phyloP scores from a whole-genome alignment of 345 rosid species.

The Combretum micranthum region DNA sequence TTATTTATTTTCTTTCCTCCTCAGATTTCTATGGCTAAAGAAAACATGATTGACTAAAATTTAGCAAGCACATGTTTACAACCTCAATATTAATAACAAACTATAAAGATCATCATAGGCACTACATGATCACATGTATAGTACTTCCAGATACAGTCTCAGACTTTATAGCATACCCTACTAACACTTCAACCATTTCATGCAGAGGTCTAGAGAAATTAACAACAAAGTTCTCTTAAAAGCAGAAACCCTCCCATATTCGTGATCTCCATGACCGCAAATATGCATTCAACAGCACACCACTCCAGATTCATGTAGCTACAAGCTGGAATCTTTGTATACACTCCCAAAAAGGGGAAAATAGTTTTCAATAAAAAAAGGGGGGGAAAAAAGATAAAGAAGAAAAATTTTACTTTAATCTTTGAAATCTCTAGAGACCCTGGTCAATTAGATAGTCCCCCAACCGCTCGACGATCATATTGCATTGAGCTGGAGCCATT shows the following conservation, averaged over 20 bases:
- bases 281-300: conserved; percentile 1
- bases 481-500: conserved; percentile 39
- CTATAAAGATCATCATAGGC: no score
- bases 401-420: conserved; percentile 1
- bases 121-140: no score
- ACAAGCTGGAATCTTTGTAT: background rate
- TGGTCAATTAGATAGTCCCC: conserved; percentile 40
- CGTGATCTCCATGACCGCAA: conserved; percentile 4
- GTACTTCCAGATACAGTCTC: no score
- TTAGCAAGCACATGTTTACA: no score
- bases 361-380: background rate
- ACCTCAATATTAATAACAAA: no score
- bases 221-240: background rate
- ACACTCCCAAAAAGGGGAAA: background rate
- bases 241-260: background rate
- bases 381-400: no score
- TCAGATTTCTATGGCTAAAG: no score
- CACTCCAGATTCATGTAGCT: conserved; percentile 8
- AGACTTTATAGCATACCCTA: no score
- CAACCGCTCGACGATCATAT: conserved; percentile 37
- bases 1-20: no score
- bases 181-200: no score
- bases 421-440: conserved; percentile 16
- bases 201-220: no score
- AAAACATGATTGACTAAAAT: no score